Conservation (phyloP, 495 filamentous ascomycete species). For the Lepidopterella palustris region DNA sequence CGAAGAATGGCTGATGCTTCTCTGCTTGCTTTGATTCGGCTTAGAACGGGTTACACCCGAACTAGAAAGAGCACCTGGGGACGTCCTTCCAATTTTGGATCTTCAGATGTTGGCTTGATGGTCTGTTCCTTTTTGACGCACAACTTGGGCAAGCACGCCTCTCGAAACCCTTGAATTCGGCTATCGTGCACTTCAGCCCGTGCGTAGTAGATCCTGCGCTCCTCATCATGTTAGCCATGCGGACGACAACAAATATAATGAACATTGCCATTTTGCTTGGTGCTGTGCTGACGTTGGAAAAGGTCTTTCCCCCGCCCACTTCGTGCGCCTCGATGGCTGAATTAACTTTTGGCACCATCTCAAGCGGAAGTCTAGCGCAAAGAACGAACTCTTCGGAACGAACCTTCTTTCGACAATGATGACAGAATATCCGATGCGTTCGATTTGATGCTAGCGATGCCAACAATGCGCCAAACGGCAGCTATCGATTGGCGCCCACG, state of each 20-base stretch:
- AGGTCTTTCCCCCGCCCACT: not conserved
- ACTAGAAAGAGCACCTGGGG: no score
- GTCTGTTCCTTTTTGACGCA: not conserved
- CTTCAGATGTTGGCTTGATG: not conserved
- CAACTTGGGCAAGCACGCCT: not conserved
- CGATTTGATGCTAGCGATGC: no score
- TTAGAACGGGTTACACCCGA: not conserved
- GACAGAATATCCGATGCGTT: no score
- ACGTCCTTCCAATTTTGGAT: no score
- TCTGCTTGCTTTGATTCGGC: not conserved
- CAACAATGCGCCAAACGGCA: no score
- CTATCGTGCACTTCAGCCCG: conserved; percentile 8
- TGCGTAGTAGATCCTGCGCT: not conserved
- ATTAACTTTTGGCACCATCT: not conserved
- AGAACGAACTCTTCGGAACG: not conserved
- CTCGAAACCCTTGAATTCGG: not conserved
- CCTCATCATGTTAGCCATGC: conserved; percentile 24
- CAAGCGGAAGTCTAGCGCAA: not conserved
- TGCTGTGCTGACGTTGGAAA: no score
- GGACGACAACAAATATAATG: not conserved
- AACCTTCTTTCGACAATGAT: conserved; percentile 3
- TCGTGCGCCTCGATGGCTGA: not conserved
- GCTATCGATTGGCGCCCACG: not conserved
- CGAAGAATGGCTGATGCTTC: no score
- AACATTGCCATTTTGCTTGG: no score